Base-by-base conservation (phyloP, 352 stramenopile genomes). In the Phytophthora europaea region DNA sequence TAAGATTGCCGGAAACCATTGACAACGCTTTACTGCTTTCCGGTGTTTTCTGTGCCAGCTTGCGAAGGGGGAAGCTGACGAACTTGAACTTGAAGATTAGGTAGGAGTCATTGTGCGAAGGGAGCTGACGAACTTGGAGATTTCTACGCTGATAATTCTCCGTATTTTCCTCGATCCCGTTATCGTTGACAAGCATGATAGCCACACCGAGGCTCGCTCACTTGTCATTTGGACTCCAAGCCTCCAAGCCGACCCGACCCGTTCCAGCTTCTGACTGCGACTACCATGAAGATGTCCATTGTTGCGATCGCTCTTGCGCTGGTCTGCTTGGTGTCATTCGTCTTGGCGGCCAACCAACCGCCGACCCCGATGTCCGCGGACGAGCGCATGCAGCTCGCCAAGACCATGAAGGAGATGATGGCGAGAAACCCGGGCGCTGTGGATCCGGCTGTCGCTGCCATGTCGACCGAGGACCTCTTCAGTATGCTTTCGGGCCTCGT, bases 401-500 rank as follows among this genome's bases (percentile, higher is more conserved):
- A 72, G 6, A 51, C 20, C 12, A 64, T 74, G 33, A 60, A 74
- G n/a, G 28, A 54, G 2, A 66, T 74, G 53, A 13, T 64, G 53
- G 6, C 20, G 23, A 28, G 7, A 10, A 34, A 47, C 28, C 22
- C 47, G 22, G 15, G 45, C 36, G 10, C 36, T 2, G 22, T 52
- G 47, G 47, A 52, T 52, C 47, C 47, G 47, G 20, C 47, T 4
- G 10, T 53, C 18, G 36, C 31, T 12, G 22, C 31, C 3, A 52
- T 73, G 52, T 66, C 45, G 22, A 65, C 33, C 0, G 43, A 70
- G 18, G 54, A 70, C 36, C 48, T 77, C 18, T 48, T 66, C 26
- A 45, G 48, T 48, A 15, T 78, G 4, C 22, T 76, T 3, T 34
- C 50, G 13, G 22, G 54, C 20, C n/a, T 56, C 3, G 22, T 45